These are phyloP conservation scores for Kockiozyma suomiensis DNA, from an alignment of 805 yeast genomes.

Conservation along the genomic window DNA sequence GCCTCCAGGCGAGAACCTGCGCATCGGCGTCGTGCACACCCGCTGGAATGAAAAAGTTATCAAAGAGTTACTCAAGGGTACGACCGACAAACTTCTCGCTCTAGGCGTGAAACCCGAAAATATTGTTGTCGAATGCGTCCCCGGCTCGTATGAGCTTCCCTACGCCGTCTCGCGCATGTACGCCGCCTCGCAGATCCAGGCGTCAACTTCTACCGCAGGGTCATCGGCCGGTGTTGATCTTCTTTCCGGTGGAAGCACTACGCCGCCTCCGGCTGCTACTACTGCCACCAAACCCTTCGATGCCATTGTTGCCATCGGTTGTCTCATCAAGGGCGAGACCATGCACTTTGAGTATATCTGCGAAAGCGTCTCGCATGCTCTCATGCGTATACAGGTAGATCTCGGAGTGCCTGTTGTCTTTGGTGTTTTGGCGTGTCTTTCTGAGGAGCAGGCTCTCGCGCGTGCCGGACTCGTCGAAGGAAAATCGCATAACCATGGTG, in stretches of 20 bases:
- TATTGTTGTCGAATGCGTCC: conserved; percentile 81
- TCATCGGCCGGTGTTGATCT: conserved; percentile 25
- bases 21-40: conserved; percentile 89
- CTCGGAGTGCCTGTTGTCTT: conserved; percentile 80
- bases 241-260: conserved; percentile 21
- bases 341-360: conserved; percentile 98
- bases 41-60: conserved; percentile 89
- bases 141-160: conserved; percentile 95
- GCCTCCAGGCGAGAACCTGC: conserved; percentile 46
- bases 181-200: conserved; percentile 30
- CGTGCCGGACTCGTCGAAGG: conserved; percentile 83
- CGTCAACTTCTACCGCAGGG: conserved; percentile 9
- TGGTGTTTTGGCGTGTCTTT: conserved; percentile 89
- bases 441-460: conserved; percentile 89
- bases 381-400: conserved; percentile 78
- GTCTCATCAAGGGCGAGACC: conserved; percentile 91
- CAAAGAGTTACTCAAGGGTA: conserved; percentile 78
- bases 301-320: conserved; percentile 92
- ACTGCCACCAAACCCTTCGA: conserved; percentile 51
- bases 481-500: conserved; percentile 87
- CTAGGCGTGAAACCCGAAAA: conserved; percentile 76
- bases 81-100: conserved; percentile 57
- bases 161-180: conserved; percentile 57
- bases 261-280: conserved; percentile 16
- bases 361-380: conserved; percentile 80